phyloP scores from a whole-genome alignment of 176 grass and related monocot species.

The Rhynchospora breviuscula region DNA sequence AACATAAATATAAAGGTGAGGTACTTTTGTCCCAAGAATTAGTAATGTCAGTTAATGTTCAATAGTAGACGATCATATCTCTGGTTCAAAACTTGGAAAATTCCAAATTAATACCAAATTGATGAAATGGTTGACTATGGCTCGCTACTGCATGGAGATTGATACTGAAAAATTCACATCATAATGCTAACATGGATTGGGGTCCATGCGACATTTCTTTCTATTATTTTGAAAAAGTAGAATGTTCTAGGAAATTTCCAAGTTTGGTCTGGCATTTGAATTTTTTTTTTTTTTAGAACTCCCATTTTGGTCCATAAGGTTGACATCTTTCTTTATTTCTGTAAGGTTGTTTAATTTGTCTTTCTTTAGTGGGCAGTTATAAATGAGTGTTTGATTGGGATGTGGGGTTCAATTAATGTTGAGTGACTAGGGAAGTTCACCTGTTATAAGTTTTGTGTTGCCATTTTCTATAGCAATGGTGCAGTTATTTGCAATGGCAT shows the following conservation, averaged over 20 bases:
- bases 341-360: neutral
- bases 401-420: neutral
- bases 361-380: neutral
- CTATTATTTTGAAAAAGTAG: neutral
- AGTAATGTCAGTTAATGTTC: neutral
- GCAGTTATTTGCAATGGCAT: neutral
- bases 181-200: neutral
- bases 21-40: neutral
- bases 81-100: neutral
- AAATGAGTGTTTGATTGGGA: neutral
- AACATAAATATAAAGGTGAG: slow-evolving; percentile 43
- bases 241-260: neutral
- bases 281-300: neutral
- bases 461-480: neutral
- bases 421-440: neutral
- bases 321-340: neutral
- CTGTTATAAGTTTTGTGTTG: neutral
- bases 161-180: neutral
- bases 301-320: neutral
- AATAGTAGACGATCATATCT: neutral
- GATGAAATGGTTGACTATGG: neutral
- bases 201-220: neutral
- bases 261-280: neutral
- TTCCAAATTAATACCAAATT: neutral
- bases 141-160: neutral